Evolutionary conservation across 2,329 filamentous ascomycete species (phyloP), one percentile per base, ranked within the genome.

Genomic region (Thielaviopsis populi): DNA sequence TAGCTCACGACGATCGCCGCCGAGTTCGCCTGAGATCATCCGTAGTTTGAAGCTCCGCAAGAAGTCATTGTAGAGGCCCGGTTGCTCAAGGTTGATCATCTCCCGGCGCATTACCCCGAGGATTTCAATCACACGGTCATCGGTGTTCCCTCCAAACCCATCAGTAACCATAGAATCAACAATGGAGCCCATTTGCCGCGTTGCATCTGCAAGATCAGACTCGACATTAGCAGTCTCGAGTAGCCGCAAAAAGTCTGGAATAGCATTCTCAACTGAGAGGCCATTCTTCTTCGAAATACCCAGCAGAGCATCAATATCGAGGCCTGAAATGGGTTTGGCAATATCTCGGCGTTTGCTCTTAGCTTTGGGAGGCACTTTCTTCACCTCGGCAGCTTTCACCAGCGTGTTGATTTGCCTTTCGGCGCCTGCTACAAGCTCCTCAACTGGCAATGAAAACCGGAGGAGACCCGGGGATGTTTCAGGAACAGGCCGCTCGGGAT

Each of bases 201-300:
- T 80, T 0, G 87, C 87, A 19, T 85, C 81, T 66, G 83, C 78
- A 62, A 95, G 81, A 2, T 81, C 78, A 1, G 80, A 75, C 1
- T 86, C 75, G 33, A 85, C 80, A 6, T 83, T 79, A 0, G 86
- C 79, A 1, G 76, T 75, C 1, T 78, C 78, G 17, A 97, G 78
- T 2, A 86, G 80, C 72, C 90, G 89, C 71, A 91, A 95, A 81
- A 96, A 96, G 66, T 92, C 89, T 0, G 94, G 91, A 4, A 97
- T 84, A 1, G 91, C 84, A 68, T 97, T 97, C 10, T 86, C 80
- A 0, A 81, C 72, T 1, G 78, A 77, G 24, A 84, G 78, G 13
- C 37, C 24, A 1, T 6, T 50, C 40, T 50, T 53, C 56, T 61
- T 54, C 15, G 56, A 37, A n/a, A 68, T 68, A 4, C 68, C 69